These are phyloP conservation scores for Ophiocordyceps camponoti-floridani DNA, from an alignment of 2,329 filamentous ascomycete genomes.

Conservation along the genomic window DNA sequence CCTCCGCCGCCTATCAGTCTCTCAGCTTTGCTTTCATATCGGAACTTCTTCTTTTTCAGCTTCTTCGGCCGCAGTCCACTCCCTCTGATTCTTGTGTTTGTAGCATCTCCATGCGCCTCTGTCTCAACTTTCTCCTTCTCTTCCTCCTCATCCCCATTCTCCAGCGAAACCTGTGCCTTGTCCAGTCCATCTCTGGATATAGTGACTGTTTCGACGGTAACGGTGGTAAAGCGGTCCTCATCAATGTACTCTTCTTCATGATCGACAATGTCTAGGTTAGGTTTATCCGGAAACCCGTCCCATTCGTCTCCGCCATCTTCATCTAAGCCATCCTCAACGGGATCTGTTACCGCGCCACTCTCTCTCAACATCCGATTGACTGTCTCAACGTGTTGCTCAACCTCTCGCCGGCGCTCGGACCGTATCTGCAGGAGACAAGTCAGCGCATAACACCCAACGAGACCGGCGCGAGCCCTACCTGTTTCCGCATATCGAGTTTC, in stretches of 20 bases:
- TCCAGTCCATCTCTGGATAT: conserved; percentile 57
- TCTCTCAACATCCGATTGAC: conserved; percentile 54
- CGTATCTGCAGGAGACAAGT: conserved; percentile 40
- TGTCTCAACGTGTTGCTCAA: conserved; percentile 64
- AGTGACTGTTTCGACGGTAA: conserved; percentile 79
- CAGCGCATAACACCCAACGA: not conserved
- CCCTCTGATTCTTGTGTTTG: conserved; percentile 12
- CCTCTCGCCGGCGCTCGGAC: conserved; percentile 63
- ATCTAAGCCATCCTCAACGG: conserved; percentile 22
- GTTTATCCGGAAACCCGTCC: conserved; percentile 43
- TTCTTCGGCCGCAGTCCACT: conserved; percentile 14
- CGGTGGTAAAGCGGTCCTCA: conserved; percentile 88
- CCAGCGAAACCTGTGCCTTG: conserved; percentile 21
- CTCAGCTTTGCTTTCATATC: conserved; percentile 80
- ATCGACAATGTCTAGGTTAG: conserved; percentile 38
- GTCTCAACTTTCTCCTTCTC: conserved; percentile 17
- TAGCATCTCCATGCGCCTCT: conserved; percentile 8
- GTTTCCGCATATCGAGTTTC: conserved; percentile 52
- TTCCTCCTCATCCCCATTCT: conserved; percentile 16
- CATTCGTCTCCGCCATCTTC: conserved; percentile 34
- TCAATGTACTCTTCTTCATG: conserved; percentile 91
- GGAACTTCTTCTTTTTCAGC: conserved; percentile 69
- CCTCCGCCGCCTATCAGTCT: conserved; percentile 57
- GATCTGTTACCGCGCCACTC: conserved; percentile 26
- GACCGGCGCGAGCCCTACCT: conserved; percentile 36